Conservation (phyloP, 495 filamentous ascomycete species). For the Hyphodiscus hymeniophilus region DNA sequence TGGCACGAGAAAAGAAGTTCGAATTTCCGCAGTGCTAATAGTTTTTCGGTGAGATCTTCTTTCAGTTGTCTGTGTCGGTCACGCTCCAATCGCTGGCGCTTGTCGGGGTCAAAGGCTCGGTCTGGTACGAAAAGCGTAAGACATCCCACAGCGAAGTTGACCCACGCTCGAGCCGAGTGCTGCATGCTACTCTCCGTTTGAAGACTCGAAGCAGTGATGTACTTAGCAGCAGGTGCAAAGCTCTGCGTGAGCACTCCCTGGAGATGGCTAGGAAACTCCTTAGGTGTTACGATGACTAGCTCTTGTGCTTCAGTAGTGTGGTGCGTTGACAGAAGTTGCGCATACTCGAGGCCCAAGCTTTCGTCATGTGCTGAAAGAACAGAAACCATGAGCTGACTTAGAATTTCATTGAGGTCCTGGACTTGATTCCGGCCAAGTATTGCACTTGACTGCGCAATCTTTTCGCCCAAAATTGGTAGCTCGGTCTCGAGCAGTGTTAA, state of each 20-base stretch:
- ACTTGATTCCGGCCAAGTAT: slow-evolving; percentile 14
- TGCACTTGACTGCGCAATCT: slow-evolving; percentile 35
- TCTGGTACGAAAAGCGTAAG: slow-evolving; percentile 81
- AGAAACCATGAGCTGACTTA: slow-evolving; percentile 3
- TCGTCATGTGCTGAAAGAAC: slow-evolving; percentile 11
- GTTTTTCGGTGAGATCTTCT: slow-evolving; percentile 44
- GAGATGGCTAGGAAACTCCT: background rate
- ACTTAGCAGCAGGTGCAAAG: slow-evolving; percentile 23
- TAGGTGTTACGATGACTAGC: background rate
- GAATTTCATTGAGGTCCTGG: slow-evolving; percentile 5
- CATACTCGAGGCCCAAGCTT: background rate
- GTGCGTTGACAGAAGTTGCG: background rate
- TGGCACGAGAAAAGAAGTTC: slow-evolving; percentile 62
- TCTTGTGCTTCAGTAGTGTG: background rate
- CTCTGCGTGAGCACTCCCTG: background rate
- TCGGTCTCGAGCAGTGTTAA: slow-evolving; percentile 59
- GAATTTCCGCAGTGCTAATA: slow-evolving; percentile 54
- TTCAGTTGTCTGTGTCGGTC: slow-evolving; percentile 52
- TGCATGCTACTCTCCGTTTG: slow-evolving; percentile 8
- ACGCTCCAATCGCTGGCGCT: slow-evolving; percentile 63
- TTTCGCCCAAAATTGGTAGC: slow-evolving; percentile 49
- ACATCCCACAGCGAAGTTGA: slow-evolving; percentile 52
- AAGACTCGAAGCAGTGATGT: slow-evolving; percentile 25
- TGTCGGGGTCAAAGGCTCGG: slow-evolving; percentile 76
- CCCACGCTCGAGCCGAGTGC: slow-evolving; percentile 49